Percentiles rank a stretch among this genome's conserved stretches.
Evolutionary conservation across 2,329 filamentous ascomycete genomes (phyloP).

Genomic region (Diaporthe sp.): DNA sequence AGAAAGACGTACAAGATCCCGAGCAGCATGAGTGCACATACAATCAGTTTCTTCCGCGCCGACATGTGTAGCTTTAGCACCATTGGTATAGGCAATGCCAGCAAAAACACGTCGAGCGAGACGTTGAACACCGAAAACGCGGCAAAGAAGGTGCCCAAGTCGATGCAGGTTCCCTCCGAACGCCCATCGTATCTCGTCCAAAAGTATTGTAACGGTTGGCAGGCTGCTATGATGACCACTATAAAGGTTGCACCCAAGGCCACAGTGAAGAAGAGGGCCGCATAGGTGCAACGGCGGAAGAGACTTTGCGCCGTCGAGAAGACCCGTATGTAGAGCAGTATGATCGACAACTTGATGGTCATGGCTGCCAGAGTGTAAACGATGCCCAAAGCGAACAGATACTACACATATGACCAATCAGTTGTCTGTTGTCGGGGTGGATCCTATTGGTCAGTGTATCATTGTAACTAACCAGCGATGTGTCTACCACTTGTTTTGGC

Average conservation of each 20-base stretch:
- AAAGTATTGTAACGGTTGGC: neutral
- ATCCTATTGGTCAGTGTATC: neutral
- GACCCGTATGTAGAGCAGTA: neutral
- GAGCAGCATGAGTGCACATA: slow-evolving; percentile 15
- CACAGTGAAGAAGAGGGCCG: neutral
- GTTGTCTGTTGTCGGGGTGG: neutral
- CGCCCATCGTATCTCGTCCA: neutral
- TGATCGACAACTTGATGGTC: slow-evolving; percentile 14
- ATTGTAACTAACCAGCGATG: neutral
- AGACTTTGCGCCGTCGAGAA: neutral
- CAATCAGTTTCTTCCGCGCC: neutral
- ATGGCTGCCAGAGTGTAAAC: slow-evolving; percentile 1
- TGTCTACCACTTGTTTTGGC: neutral
- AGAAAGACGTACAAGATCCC: slow-evolving; percentile 5
- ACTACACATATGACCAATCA: slow-evolving; percentile 4
- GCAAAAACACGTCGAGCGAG: neutral
- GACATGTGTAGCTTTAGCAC: slow-evolving; percentile 16
- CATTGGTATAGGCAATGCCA: neutral
- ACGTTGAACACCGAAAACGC: slow-evolving; percentile 6
- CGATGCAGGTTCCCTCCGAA: slow-evolving; percentile 5
- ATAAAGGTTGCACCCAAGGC: neutral
- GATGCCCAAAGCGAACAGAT: neutral
- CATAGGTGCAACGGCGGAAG: neutral
- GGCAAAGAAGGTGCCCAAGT: neutral
- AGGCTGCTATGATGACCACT: neutral